phyloP scores from a whole-genome alignment of 1,284 basidiomycete genomes.

The Trametes pubescens region DNA sequence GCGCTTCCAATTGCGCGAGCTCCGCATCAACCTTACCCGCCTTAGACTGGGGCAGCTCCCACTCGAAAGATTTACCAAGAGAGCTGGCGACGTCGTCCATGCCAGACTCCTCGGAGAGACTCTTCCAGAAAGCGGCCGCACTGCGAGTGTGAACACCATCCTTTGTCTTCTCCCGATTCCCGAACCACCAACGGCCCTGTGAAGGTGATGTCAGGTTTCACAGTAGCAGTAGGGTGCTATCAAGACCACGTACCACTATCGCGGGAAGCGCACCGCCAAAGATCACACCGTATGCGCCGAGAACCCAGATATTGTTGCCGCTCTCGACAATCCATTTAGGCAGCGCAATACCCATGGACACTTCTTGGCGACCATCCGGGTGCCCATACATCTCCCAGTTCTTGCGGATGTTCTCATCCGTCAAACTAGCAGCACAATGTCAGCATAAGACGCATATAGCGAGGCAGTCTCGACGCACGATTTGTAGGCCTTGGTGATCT shows the following conservation, averaged over 20 bases:
- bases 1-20: slow-evolving; percentile 65
- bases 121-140: slow-evolving; percentile 91
- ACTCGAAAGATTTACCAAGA: slow-evolving; percentile 79
- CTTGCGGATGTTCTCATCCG: slow-evolving; percentile 92
- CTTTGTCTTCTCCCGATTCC: slow-evolving; percentile 89
- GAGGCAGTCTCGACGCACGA: slow-evolving; percentile 58
- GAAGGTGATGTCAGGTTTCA: background rate
- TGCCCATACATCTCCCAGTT: slow-evolving; percentile 95
- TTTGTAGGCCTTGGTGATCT: slow-evolving; percentile 99
- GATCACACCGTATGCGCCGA: slow-evolving; percentile 87
- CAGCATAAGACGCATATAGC: background rate
- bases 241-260: slow-evolving; percentile 68
- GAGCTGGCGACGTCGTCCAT: slow-evolving; percentile 81
- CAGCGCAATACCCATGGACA: slow-evolving; percentile 95
- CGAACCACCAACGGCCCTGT: slow-evolving; percentile 97
- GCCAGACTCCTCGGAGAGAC: slow-evolving; percentile 81
- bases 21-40: slow-evolving; percentile 47
- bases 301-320: slow-evolving; percentile 91
- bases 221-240: background rate
- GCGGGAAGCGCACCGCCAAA: slow-evolving; percentile 90
- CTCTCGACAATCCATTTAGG: slow-evolving; percentile 95
- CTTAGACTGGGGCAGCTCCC: slow-evolving; percentile 48
- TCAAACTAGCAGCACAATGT: slow-evolving; percentile 62
- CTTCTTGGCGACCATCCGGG: slow-evolving; percentile 95
- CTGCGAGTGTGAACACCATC: slow-evolving; percentile 89